Percentiles rank a stretch among this genome's conserved stretches.
phyloP scores from a whole-genome alignment of 371 early-diverging fungal species.

The Syncephalastrum sp. region DNA sequence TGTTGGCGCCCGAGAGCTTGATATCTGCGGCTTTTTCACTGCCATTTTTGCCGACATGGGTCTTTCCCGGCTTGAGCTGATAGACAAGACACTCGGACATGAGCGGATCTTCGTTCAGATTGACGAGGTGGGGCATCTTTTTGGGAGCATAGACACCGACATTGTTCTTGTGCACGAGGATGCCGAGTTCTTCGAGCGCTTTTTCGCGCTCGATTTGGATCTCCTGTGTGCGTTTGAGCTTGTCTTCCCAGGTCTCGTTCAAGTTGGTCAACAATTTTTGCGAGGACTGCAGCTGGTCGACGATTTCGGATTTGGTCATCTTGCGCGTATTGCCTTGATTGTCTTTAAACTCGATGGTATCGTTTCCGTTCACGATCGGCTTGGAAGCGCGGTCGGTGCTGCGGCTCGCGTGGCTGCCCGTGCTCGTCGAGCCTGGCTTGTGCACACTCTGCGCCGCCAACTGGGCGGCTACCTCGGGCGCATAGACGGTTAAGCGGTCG shows the following conservation, averaged over 20 bases:
- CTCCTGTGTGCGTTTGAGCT: constrained; percentile 68
- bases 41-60: constrained; percentile 66
- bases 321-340: constrained; percentile 50
- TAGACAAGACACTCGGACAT: constrained; percentile 91
- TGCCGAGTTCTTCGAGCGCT: constrained; percentile 80
- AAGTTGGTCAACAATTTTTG: constrained; percentile 88
- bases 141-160: constrained; percentile 84
- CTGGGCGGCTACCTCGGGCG: constrained; percentile 50
- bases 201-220: constrained; percentile 76
- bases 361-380: constrained; percentile 6
- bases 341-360: constrained; percentile 50
- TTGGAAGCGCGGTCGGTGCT: neutral
- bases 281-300: constrained; percentile 80
- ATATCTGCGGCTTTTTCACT: constrained; percentile 58
- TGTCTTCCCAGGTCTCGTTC: constrained; percentile 87
- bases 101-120: constrained; percentile 88
- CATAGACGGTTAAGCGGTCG: constrained; percentile 58
- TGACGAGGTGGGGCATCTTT: constrained; percentile 84
- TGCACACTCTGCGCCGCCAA: constrained; percentile 31
- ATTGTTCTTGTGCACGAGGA: constrained; percentile 69
- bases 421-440: constrained; percentile 27
- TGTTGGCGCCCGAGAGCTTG: constrained; percentile 69
- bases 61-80: constrained; percentile 76
- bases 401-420: neutral
- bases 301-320: constrained; percentile 57